A percentile compares a stretch with the other conserved stretches of the same genome.
Conservation (phyloP, 140 eudicot species). For the Cichorium intybus region DNA sequence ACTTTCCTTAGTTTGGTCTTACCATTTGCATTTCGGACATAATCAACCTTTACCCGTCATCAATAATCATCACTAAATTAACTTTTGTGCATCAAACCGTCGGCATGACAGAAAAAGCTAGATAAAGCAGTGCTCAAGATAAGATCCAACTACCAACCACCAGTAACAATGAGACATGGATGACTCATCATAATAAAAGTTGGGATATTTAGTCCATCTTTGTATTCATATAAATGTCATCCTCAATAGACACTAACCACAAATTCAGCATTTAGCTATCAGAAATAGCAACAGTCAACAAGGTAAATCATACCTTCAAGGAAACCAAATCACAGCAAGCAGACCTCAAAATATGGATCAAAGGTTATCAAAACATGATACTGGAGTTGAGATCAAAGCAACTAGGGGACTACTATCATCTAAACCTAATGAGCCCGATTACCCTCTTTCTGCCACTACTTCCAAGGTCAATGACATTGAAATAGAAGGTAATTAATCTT, state of each 20-base stretch:
- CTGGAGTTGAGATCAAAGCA: neutral
- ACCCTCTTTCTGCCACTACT: neutral
- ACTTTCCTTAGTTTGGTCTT: no score
- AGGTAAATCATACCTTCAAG: no score
- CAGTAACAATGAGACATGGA: neutral
- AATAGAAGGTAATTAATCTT: neutral
- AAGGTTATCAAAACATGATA: neutral
- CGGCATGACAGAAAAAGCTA: neutral
- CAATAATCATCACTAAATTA: no score
- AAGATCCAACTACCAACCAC: neutral
- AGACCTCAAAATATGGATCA: neutral
- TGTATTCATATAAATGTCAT: slow-evolving; percentile 19
- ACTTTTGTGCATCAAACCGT: neutral
- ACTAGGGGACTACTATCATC: neutral
- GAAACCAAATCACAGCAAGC: neutral
- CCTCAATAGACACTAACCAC: neutral
- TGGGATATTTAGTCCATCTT: slow-evolving; percentile 8
- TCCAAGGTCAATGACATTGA: slow-evolving; percentile 1
- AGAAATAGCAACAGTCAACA: neutral
- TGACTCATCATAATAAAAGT: slow-evolving; percentile 14
- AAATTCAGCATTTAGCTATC: neutral
- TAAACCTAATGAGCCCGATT: slow-evolving; percentile 1
- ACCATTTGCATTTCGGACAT: neutral
- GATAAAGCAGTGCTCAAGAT: neutral
- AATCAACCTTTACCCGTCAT: no score